Percentiles rank a stretch among this genome's conserved stretches.
These are phyloP conservation scores for Graphium sp. DNA, from an alignment of 2,329 filamentous ascomycete genomes.

Conservation along the genomic window DNA sequence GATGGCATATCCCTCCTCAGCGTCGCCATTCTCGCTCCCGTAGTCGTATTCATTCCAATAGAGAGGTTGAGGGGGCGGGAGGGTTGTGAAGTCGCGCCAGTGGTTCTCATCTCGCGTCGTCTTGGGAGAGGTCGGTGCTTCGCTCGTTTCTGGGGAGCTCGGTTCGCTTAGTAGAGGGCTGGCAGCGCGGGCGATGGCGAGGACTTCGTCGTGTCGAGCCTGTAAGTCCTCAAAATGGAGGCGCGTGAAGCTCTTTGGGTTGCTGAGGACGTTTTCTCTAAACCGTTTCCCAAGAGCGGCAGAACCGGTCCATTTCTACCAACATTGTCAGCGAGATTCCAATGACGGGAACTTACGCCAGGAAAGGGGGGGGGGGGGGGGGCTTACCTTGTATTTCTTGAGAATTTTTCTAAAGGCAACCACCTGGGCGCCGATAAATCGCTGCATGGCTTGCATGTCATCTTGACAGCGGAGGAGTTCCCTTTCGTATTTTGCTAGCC, in stretches of 20 bases:
- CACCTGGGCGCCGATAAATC: constrained; percentile 58
- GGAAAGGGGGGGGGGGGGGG: not conserved
- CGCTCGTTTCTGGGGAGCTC: constrained; percentile 18
- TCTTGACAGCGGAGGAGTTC: constrained; percentile 43
- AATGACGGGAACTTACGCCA: not conserved
- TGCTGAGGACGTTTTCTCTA: constrained; percentile 44
- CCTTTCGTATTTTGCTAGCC: constrained; percentile 34
- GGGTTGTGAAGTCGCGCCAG: constrained; percentile 12
- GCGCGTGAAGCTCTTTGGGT: constrained; percentile 55
- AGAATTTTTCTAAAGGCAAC: constrained; percentile 68
- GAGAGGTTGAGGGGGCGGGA: constrained; percentile 16
- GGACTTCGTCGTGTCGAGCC: constrained; percentile 31
- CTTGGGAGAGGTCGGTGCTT: constrained; percentile 6
- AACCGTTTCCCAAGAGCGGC: constrained; percentile 47
- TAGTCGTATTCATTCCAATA: constrained; percentile 88
- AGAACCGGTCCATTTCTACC: constrained; percentile 71
- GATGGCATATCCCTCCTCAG: constrained; percentile 50
- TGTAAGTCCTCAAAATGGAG: constrained; percentile 42
- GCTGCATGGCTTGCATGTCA: constrained; percentile 52
- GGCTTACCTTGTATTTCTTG: constrained; percentile 60
- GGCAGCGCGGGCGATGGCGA: constrained; percentile 26
- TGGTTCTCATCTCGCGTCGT: constrained; percentile 6
- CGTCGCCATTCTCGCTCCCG: constrained; percentile 49
- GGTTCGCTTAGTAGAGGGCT: constrained; percentile 20
- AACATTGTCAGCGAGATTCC: not conserved